These are phyloP conservation scores for Podospora didyma DNA, from an alignment of 495 filamentous ascomycete species.

Conservation along the genomic window DNA sequence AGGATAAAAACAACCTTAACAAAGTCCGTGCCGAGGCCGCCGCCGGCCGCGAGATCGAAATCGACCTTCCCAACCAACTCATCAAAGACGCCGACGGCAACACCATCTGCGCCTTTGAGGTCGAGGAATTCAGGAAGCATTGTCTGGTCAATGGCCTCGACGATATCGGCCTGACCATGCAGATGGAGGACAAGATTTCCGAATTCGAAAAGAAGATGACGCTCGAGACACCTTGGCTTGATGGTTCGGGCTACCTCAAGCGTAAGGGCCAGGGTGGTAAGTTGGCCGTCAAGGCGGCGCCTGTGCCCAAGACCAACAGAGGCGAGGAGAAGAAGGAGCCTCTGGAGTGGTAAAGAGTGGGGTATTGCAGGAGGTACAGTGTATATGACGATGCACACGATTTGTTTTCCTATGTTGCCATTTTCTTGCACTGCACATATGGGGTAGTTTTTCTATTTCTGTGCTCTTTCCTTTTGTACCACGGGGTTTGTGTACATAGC, in stretches of 20 bases:
- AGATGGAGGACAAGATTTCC: constrained; percentile 83
- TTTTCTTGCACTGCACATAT: not conserved
- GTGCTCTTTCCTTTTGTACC: not conserved
- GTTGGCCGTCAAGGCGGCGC: constrained; percentile 73
- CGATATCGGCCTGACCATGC: constrained; percentile 92
- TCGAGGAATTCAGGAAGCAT: constrained; percentile 89
- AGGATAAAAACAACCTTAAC: constrained; percentile 59
- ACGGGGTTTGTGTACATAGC: no score
- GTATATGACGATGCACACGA: not conserved
- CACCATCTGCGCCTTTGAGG: constrained; percentile 72
- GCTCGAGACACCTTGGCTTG: constrained; percentile 83
- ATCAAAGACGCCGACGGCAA: constrained; percentile 73
- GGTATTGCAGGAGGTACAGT: not conserved
- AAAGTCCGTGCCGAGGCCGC: constrained; percentile 75
- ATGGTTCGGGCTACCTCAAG: constrained; percentile 81
- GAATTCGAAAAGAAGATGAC: constrained; percentile 76
- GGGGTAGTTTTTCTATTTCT: not conserved
- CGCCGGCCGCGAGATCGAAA: constrained; percentile 81
- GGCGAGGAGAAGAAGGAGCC: constrained; percentile 84
- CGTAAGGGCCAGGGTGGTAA: constrained; percentile 60
- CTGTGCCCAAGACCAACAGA: constrained; percentile 86
- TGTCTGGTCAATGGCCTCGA: constrained; percentile 93
- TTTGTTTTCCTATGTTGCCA: not conserved
- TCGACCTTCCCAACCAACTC: constrained; percentile 82
- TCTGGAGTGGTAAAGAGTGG: constrained; percentile 69